Base-by-base conservation (phyloP, 2,329 filamentous ascomycete genomes). In the Xylariaceae sp. region DNA sequence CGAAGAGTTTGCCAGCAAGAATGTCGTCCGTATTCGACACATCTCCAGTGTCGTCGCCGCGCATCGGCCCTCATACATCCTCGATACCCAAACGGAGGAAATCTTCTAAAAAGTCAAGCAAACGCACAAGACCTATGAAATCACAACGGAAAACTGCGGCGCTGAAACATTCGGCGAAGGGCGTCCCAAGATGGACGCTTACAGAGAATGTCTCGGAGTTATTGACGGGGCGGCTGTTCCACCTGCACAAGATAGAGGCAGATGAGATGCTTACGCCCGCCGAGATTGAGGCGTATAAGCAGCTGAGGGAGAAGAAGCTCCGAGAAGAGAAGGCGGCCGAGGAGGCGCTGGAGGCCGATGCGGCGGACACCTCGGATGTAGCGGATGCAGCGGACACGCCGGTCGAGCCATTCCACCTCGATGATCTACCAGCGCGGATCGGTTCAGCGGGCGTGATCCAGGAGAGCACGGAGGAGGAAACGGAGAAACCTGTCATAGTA, bases 221-320 rank as follows among this genome's bases (percentile, higher is more conserved):
- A 9, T 67, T 81, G 42, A 71, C 64, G n/a, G 75, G 75, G 19
- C 61, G 78, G 9, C 67, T 81, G 43, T 71, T 63, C 29, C 63
- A 73, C 31, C 78, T 81, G 53, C 67, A 67, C 44, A 68, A 67
- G 32, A 65, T 74, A 37, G 74, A 81, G 44, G 75, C 68, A 0
- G 73, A 78, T 36, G 76, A 81, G 59, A 76, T 78, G 63, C 57
- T 79, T 9, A 73, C 74, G 9, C 69, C 74, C 13, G 65, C 67
- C 23, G 68, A 69, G 26, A 60, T 78, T 16, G 66, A 74, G 47
- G 62, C 66, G 34, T 64, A 70, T 15, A 67, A 62, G 34, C 60
- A 57, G 52, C 66, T 60, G 38, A 59, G 65, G 13, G 56, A 63
- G 26, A 60, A 60, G 17, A 58, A 61, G 29, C 44, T 58, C 18